Base-by-base conservation (phyloP, 176 grass and related monocot species). In the Thinopyrum elongatum region DNA sequence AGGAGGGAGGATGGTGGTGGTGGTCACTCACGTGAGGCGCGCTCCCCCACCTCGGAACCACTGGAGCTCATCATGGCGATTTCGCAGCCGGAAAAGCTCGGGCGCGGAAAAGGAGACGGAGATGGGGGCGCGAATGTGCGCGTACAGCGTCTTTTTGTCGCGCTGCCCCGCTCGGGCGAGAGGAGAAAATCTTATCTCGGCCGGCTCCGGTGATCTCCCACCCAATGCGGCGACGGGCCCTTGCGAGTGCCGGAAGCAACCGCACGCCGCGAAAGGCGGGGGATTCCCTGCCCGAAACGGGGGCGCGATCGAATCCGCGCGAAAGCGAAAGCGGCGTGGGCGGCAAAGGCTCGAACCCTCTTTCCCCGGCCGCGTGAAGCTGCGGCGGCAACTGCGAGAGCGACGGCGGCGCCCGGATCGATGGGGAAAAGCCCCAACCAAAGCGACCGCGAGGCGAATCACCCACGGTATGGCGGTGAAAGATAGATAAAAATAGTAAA, bases 11-110 rank as follows among this genome's bases (percentile, higher is more conserved):
- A 5, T 42, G 41, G 41, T 17, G 22, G 0, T 27, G 59, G 80
- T 46, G 79, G 83, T 75, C 89, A 72, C 53, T 69, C 89, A 81
- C 89, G 85, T 91, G 89, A 80, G 83, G 77, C 80, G 78, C 88
- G 58, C 64, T 27, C 66, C 66, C 65, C 82, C 67, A 25, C 66
- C 44, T 65, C 7, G 33, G 31, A 16, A 10, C 31, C 83, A 44
- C 79, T 25, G 23, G 65, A 87, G 51, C 84, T 81, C 81, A 87
- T 87, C 67, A 90, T 80, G 34, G 27, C 89, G 27, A 65, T 41
- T 25, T 70, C 70, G 8, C 60, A 53, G 49, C 49, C 49, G 49
- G 49, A 53, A 53, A 53, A 53, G 49, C 4, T 53, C 5, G 15
- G 49, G 49, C 16, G 5, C 49, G 15, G 53, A 58, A 58, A 58